Evolutionary conservation across 2,329 filamentous ascomycete genomes (phyloP).

Genomic region (Leptodontidium sp.): DNA sequence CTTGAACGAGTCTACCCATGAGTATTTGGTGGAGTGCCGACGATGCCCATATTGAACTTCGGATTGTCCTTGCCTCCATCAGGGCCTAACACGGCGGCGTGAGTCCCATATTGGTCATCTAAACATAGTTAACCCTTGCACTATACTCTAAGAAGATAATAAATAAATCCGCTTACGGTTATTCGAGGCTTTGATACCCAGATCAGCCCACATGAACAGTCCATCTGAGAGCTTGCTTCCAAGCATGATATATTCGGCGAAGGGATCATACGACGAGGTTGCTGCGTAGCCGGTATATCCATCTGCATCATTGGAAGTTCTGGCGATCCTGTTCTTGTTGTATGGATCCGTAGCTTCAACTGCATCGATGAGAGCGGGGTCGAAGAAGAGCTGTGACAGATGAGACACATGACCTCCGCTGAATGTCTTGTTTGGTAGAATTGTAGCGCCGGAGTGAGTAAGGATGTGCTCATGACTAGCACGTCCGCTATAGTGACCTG

Average conservation of each 20-base stretch:
- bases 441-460: slow-evolving; percentile 29
- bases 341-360: slow-evolving; percentile 61
- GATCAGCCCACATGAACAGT: slow-evolving; percentile 62
- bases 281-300: slow-evolving; percentile 52
- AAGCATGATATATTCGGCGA: slow-evolving; percentile 65
- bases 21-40: slow-evolving; percentile 27
- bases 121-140: slow-evolving; percentile 13
- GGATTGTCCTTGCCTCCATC: slow-evolving; percentile 37
- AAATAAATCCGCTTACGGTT: neutral
- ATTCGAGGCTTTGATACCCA: slow-evolving; percentile 47
- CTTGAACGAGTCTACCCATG: slow-evolving; percentile 6
- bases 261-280: slow-evolving; percentile 56
- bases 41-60: slow-evolving; percentile 30
- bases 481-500: slow-evolving; percentile 55
- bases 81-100: slow-evolving; percentile 31
- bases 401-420: slow-evolving; percentile 57
- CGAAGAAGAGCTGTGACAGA: slow-evolving; percentile 66
- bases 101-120: slow-evolving; percentile 28
- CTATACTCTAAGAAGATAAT: neutral
- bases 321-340: slow-evolving; percentile 53
- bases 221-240: slow-evolving; percentile 61
- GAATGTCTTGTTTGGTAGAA: slow-evolving; percentile 56
- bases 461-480: slow-evolving; percentile 56
- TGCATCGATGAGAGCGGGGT: slow-evolving; percentile 63
- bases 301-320: slow-evolving; percentile 60